A percentile compares a stretch with the other conserved stretches of the same genome.
These are phyloP conservation scores for Rhododendron henanense DNA, from an alignment of 148 eudicot genomes.

Conservation along the genomic window DNA sequence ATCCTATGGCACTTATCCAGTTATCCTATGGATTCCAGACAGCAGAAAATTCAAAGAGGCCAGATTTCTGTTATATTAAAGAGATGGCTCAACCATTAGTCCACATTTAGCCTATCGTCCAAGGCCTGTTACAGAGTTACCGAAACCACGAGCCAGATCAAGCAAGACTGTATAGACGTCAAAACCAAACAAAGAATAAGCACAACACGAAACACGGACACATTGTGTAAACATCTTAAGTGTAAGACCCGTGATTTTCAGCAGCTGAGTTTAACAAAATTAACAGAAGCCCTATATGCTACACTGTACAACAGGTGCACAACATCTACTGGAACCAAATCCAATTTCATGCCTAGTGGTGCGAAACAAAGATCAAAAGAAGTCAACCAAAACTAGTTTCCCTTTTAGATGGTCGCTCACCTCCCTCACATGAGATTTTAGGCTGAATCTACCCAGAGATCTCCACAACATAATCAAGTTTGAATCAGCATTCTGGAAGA, in stretches of 20 bases:
- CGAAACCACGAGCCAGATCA: background rate
- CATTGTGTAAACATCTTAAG: background rate
- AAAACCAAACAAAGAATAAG: background rate
- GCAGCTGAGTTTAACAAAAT: background rate
- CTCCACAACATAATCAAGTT: background rate
- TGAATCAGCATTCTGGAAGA: constrained; percentile 49
- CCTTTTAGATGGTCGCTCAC: background rate
- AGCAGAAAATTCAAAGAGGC: background rate
- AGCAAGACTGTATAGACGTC: background rate
- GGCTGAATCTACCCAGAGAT: background rate
- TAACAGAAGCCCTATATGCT: constrained; percentile 10
- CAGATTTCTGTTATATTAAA: background rate
- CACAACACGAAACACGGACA: background rate
- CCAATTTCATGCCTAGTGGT: too few relatives aligned
- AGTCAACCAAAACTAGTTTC: background rate
- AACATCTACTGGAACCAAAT: background rate
- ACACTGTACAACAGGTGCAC: constrained; percentile 23
- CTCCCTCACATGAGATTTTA: background rate
- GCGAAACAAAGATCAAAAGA: background rate
- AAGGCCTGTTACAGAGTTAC: background rate
- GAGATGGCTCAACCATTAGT: background rate
- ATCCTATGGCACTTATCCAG: background rate
- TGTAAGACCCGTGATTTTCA: background rate
- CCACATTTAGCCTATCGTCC: background rate
- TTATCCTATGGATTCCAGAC: background rate